A percentile compares a stretch with the other conserved stretches of the same genome.
phyloP scores from a whole-genome alignment of 202 grass and related monocot species.

The Panicum virgatum region DNA sequence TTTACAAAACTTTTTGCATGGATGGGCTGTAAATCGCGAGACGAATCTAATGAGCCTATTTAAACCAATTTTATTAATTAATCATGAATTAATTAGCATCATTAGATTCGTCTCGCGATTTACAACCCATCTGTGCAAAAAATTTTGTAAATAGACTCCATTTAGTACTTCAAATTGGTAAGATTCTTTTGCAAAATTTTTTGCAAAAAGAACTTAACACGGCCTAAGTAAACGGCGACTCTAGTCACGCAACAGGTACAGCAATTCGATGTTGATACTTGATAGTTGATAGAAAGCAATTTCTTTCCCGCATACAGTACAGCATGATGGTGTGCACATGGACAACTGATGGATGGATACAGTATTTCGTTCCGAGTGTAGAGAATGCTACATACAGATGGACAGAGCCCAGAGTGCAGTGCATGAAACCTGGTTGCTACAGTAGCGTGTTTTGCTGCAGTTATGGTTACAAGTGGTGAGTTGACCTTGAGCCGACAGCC shows the following conservation, averaged over 20 bases:
- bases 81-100: too few relatives aligned
- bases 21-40: too few relatives aligned
- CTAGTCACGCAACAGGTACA: neutral
- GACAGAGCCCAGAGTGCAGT: neutral
- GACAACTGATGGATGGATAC: neutral
- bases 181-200: too few relatives aligned
- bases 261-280: neutral
- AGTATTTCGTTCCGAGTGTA: neutral
- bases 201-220: too few relatives aligned
- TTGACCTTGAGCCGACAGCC: neutral
- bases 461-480: neutral
- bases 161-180: too few relatives aligned
- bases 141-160: too few relatives aligned
- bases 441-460: neutral
- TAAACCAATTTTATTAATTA: too few relatives aligned
- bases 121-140: too few relatives aligned
- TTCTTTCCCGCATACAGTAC: neutral
- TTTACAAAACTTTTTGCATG: too few relatives aligned
- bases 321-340: neutral
- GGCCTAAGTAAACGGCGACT: constrained; percentile 4
- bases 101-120: too few relatives aligned
- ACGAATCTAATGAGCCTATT: too few relatives aligned
- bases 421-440: neutral
- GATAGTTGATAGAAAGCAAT: neutral
- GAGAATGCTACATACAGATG: constrained; percentile 8